Base-by-base conservation (phyloP, 306 rosid genomes). In the Trifolium subterraneum region DNA sequence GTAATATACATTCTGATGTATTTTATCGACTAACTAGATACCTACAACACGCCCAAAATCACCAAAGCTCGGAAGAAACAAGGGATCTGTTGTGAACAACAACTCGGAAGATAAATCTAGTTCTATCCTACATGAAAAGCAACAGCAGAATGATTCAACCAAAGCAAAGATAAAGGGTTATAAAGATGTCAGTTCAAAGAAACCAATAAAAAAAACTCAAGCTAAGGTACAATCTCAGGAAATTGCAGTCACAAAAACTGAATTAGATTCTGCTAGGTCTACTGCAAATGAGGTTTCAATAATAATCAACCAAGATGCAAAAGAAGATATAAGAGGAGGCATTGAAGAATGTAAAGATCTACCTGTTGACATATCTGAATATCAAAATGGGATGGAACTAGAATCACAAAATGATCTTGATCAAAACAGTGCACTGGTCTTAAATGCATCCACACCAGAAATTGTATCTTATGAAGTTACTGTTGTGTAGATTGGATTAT, bases 21-120 rank as follows among this genome's bases (percentile, higher is more conserved):
- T 42, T 73, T 54, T 68, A 31, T 85, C 44, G 41, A 22, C 55
- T 33, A 45, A 79, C 12, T 50, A 94, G 99, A 90, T 92, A 73
- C 99, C 99, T 2, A 94, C 88, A 25, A 92, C 97, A 12, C 90
- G 97, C 9, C 77, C 99, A 33, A 92, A n/a, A 84, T 94, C 99
- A 41, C 99, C 99, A 6, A 94, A 90, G 88, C 93, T 94, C 6
- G 97, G 99, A 80, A 85, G 99, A 81, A 22, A 77, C 79, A 92
- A 91, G 78, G 82, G 68, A 80, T 72, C 75, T 78, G 61, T 82
- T 66, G 81, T 64, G 29, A 83, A 47, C 86, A 83, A 54, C 80
- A 72, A 70, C 45, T 80, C 84, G 55, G 97, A 90, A 14, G 86
- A 80, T 1, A 86, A 76, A 38, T 71, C 87, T 1, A 80, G 76